These are phyloP conservation scores for Phytophthora boehmeriae DNA, from an alignment of 352 stramenopile genomes.

Conservation along the genomic window DNA sequence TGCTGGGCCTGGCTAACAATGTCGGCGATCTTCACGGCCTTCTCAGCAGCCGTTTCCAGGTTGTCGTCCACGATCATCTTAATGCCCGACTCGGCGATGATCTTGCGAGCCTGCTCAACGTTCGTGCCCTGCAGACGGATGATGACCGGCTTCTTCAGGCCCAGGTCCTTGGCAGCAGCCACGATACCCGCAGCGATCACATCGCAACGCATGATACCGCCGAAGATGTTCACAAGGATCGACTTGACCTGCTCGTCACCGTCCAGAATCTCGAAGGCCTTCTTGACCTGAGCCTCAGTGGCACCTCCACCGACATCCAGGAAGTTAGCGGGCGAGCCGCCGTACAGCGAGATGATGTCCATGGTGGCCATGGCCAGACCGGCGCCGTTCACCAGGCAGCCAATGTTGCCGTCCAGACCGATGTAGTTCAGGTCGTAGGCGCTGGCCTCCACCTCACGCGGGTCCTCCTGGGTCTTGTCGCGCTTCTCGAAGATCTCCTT, in stretches of 20 bases:
- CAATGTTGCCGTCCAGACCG: slow-evolving; percentile 98
- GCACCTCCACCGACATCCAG: slow-evolving; percentile 97
- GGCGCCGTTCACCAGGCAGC: slow-evolving; percentile 99
- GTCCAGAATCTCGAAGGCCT: slow-evolving; percentile 88
- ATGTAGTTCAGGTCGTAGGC: slow-evolving; percentile 99
- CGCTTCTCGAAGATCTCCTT: slow-evolving; percentile 92
- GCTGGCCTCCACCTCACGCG: slow-evolving; percentile 93
- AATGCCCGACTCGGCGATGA: slow-evolving; percentile 94
- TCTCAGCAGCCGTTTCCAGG: slow-evolving; percentile 95
- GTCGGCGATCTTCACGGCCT: slow-evolving; percentile 93
- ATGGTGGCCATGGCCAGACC: slow-evolving; percentile 99
- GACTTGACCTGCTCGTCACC: slow-evolving; percentile 95
- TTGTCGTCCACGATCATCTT: slow-evolving; percentile 95
- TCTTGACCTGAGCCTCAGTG: slow-evolving; percentile 91
- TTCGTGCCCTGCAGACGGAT: slow-evolving; percentile 99
- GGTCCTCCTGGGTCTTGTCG: slow-evolving; percentile 95
- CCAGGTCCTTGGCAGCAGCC: slow-evolving; percentile 95
- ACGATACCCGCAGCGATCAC: slow-evolving; percentile 97
- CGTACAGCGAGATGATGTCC: slow-evolving; percentile 99
- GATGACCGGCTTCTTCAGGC: slow-evolving; percentile 97
- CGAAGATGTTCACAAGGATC: slow-evolving; percentile 99
- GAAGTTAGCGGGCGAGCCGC: slow-evolving; percentile 98
- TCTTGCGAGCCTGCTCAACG: slow-evolving; percentile 93
- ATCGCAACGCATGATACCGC: slow-evolving; percentile 99
- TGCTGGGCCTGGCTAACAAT: slow-evolving; percentile 79